Conservation (phyloP, 2,329 filamentous ascomycete genomes). For the Aureobasidium uvarum region DNA sequence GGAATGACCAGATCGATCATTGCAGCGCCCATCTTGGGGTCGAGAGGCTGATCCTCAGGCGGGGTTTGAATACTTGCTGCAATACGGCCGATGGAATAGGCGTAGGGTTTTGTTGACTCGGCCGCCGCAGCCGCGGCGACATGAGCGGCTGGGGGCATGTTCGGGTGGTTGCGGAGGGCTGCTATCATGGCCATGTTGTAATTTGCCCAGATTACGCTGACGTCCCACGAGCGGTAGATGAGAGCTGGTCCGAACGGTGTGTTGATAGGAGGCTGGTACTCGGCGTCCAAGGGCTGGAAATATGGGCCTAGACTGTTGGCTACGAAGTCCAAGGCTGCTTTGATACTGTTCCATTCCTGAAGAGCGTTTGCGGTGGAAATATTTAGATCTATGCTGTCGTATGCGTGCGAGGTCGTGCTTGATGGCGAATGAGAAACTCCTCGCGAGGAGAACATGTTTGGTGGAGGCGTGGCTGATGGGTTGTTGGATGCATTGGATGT, state of each 20-base stretch:
- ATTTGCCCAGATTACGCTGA: slow-evolving; percentile 83
- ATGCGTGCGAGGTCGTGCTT: slow-evolving; percentile 34
- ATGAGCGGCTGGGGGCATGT: slow-evolving; percentile 89
- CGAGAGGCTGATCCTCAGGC: slow-evolving; percentile 58
- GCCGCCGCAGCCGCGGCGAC: slow-evolving; percentile 79
- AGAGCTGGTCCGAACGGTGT: slow-evolving; percentile 81
- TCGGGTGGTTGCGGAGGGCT: slow-evolving; percentile 77
- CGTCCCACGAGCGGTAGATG: slow-evolving; percentile 81
- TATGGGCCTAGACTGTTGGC: slow-evolving; percentile 65
- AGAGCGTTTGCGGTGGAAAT: slow-evolving; percentile 66
- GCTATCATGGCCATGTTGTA: slow-evolving; percentile 83
- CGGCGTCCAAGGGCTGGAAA: slow-evolving; percentile 71
- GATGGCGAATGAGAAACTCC: slow-evolving; percentile 8
- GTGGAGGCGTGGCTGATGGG: slow-evolving; percentile 24
- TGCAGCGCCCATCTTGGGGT: slow-evolving; percentile 73
- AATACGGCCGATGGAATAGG: slow-evolving; percentile 34
- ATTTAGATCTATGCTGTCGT: slow-evolving; percentile 59
- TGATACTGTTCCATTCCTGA: slow-evolving; percentile 75
- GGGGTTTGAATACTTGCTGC: slow-evolving; percentile 61
- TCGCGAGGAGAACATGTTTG: slow-evolving; percentile 29
- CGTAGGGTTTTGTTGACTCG: slow-evolving; percentile 46
- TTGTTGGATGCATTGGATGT: slow-evolving; percentile 8
- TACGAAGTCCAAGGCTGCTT: slow-evolving; percentile 67
- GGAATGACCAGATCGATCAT: slow-evolving; percentile 79
- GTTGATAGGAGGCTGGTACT: slow-evolving; percentile 59